Conservation (phyloP, 2,329 filamentous ascomycete genomes). For the Talaromyces verruculosus region DNA sequence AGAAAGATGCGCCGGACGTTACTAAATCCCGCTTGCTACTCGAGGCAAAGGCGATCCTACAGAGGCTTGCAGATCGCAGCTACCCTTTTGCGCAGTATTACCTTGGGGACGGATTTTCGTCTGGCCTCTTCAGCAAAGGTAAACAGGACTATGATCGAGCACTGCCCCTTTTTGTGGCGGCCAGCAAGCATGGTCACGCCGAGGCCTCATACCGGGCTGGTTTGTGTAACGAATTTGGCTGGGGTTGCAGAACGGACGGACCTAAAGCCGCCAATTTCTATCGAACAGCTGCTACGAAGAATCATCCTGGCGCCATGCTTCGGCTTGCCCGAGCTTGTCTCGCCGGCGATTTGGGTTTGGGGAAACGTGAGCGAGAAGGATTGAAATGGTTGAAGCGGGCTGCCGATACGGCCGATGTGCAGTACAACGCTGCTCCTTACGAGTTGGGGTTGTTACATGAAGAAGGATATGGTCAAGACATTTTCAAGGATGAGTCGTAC, state of each 20-base stretch:
- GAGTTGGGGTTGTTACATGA: slow-evolving; percentile 87
- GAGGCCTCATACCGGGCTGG: slow-evolving; percentile 93
- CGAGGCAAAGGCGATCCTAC: slow-evolving; percentile 86
- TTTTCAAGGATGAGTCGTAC: slow-evolving; percentile 87
- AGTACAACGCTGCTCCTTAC: slow-evolving; percentile 92
- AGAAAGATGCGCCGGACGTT: slow-evolving; percentile 37
- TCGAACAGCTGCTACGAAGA: slow-evolving; percentile 84
- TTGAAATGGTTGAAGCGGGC: slow-evolving; percentile 96
- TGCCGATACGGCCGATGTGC: slow-evolving; percentile 79
- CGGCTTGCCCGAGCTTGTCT: slow-evolving; percentile 88
- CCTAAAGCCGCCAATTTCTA: slow-evolving; percentile 93
- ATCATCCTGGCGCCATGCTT: slow-evolving; percentile 92
- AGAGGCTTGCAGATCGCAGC: slow-evolving; percentile 78
- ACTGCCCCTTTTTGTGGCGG: slow-evolving; percentile 87
- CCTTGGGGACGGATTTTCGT: slow-evolving; percentile 88
- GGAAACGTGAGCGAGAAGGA: slow-evolving; percentile 83
- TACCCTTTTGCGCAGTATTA: slow-evolving; percentile 99
- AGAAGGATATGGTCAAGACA: slow-evolving; percentile 87
- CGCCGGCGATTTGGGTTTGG: slow-evolving; percentile 79
- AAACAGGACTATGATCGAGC: slow-evolving; percentile 89
- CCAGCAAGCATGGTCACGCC: slow-evolving; percentile 94
- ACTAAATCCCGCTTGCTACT: slow-evolving; percentile 68
- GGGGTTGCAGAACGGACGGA: slow-evolving; percentile 88
- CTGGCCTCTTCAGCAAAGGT: slow-evolving; percentile 91
- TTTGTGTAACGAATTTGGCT: slow-evolving; percentile 96